phyloP scores from a whole-genome alignment of 2,329 filamentous ascomycete genomes.

The Davidsoniella australis region DNA sequence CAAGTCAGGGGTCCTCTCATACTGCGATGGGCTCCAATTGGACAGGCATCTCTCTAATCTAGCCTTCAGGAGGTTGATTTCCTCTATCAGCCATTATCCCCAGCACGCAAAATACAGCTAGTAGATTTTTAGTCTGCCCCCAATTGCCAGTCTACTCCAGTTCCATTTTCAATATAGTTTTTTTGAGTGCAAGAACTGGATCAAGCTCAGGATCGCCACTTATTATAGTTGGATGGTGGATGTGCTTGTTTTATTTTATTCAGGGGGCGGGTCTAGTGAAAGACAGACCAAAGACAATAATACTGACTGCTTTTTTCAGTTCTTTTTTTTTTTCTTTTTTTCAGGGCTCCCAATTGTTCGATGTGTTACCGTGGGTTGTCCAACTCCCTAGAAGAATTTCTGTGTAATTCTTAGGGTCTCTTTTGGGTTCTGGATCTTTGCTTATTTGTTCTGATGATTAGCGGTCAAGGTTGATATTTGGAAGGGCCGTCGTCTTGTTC shows the following conservation, averaged over 20 bases:
- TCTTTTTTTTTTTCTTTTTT: background rate
- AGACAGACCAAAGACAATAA: background rate
- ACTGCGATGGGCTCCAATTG: constrained; percentile 3
- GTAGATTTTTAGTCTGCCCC: background rate
- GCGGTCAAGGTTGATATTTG: no score
- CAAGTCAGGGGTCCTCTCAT: constrained; percentile 8
- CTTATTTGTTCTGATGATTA: no score
- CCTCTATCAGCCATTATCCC: background rate
- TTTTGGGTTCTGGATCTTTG: no score
- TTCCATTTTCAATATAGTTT: background rate
- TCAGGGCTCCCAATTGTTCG: background rate
- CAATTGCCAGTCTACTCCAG: background rate
- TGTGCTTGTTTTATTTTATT: background rate
- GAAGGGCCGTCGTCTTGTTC: no score
- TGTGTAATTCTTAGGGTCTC: no score
- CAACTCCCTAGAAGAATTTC: no score
- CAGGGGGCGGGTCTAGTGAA: background rate
- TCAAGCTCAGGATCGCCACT: background rate
- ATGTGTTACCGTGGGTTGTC: no score
- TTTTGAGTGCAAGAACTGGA: background rate
- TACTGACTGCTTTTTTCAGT: background rate
- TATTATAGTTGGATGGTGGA: background rate
- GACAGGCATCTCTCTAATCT: background rate
- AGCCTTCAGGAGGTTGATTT: constrained; percentile 3
- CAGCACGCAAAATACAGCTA: background rate